Base-by-base conservation (phyloP, 2,329 filamentous ascomycete genomes). In the Parasarocladium wereldwijsianum region DNA sequence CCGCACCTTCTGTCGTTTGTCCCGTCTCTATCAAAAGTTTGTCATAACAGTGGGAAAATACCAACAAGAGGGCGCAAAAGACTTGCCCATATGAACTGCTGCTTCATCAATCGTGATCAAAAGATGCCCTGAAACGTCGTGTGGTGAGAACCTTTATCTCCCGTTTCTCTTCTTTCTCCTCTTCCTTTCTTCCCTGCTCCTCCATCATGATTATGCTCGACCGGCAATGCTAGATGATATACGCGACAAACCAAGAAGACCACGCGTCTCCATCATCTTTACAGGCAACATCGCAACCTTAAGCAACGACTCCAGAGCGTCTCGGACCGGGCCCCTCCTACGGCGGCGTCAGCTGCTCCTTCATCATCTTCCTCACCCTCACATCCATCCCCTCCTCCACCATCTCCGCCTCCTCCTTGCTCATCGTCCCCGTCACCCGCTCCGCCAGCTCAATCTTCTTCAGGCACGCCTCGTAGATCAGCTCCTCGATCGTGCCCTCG, bases 381-480 rank as follows among this genome's bases (percentile, higher is more conserved):
- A 46, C 46, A 44, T 62, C 58, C 17, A 62, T 38, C 21, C 56
- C 59, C 38, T 46, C 42, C 24, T 47, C 47, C 19, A 41, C 42
- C 11, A 44, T 43, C 13, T 30, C 34, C 5, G 38, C 38, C 11
- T 45, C 47, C 13, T 55, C 51, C 6, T 43, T 14, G 25, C 25
- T 30, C 15, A 45, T 37, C 2, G 45, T 54, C 13, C 61, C 61
- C 6, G 62, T 66, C 28, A 69, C 64, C 44, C 64, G 62, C 45
- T 64, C 59, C 2, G 94, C 90, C 16, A 98, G 70, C 44, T 84
- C 82, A 34, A 98, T 65, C 60, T 98, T 98, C 43, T 85, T 92
- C 54, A 87, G 72, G 22, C 90, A 93, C 1, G 94, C 72, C 26
- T 80, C 78, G 53, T 87, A 80, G 31, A 98, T 92, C 36, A 93